A percentile compares a stretch with the other conserved stretches of the same genome.
These are phyloP conservation scores for Xerocomus amazonicus DNA, from an alignment of 1,284 basidiomycete species.

Conservation along the genomic window DNA sequence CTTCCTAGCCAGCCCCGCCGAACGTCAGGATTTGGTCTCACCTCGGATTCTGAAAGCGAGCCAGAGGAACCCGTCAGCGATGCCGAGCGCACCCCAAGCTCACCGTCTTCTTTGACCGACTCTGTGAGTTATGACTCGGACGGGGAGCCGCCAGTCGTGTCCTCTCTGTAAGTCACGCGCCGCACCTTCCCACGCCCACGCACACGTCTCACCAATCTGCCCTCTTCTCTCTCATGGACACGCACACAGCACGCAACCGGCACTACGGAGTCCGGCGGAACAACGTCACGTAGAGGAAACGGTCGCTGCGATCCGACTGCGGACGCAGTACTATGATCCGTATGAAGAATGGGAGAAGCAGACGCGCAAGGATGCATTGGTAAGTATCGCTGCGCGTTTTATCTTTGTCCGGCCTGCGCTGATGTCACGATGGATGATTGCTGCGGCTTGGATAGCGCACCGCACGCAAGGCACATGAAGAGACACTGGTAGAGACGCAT, in stretches of 20 bases:
- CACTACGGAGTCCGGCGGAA: constrained; percentile 39
- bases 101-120: constrained; percentile 29
- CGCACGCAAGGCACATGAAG: constrained; percentile 53
- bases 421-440: background rate
- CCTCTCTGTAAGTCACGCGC: constrained; percentile 33
- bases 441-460: constrained; percentile 40
- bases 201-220: background rate
- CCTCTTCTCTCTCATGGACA: background rate
- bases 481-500: constrained; percentile 38
- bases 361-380: constrained; percentile 65
- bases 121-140: constrained; percentile 44
- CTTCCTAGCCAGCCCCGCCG: constrained; percentile 13
- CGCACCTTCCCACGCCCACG: background rate
- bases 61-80: constrained; percentile 26
- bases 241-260: constrained; percentile 18
- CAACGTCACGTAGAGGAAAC: constrained; percentile 59
- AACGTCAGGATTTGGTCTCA: constrained; percentile 53
- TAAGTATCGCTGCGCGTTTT: constrained; percentile 35
- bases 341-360: constrained; percentile 77
- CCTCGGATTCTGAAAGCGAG: constrained; percentile 43
- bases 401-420: background rate
- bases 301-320: constrained; percentile 63
- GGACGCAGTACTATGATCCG: constrained; percentile 63
- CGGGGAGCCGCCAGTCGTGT: constrained; percentile 32
- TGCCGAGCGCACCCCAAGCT: constrained; percentile 20